Conservation (phyloP, 495 filamentous ascomycete genomes). For the Penicillium lividum region DNA sequence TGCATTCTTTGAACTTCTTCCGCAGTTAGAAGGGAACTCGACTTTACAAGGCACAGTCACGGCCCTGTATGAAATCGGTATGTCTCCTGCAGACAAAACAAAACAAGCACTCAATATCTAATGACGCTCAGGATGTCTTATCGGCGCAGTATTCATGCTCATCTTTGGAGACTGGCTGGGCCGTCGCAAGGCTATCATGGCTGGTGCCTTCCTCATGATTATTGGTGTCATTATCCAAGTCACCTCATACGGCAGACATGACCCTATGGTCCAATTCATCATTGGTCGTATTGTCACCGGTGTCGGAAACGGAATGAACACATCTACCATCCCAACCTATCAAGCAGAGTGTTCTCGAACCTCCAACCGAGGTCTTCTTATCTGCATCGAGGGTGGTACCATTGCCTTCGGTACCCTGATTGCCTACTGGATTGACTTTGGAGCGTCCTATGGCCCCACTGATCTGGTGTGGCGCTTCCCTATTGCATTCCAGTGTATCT, state of each 20-base stretch:
- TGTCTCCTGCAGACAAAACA: background rate
- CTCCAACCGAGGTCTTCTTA: constrained; percentile 9
- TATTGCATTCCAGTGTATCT: constrained; percentile 55
- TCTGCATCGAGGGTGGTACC: constrained; percentile 4
- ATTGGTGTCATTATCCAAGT: constrained; percentile 71
- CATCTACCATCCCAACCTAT: constrained; percentile 68
- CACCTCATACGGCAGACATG: constrained; percentile 32
- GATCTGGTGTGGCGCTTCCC: constrained; percentile 56
- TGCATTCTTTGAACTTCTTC: constrained; percentile 66
- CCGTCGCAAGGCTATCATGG: constrained; percentile 56
- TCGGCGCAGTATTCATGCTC: constrained; percentile 41
- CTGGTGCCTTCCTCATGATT: constrained; percentile 69
- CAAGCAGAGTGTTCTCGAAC: constrained; percentile 48
- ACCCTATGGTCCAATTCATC: constrained; percentile 58
- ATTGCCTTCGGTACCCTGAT: constrained; percentile 5
- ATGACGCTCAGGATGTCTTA: background rate
- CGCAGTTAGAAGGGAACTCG: constrained; percentile 58
- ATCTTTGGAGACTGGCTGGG: constrained; percentile 64
- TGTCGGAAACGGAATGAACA: constrained; percentile 72
- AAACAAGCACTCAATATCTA: background rate
- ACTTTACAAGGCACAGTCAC: constrained; percentile 77
- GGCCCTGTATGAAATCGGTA: constrained; percentile 71
- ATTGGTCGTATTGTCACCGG: constrained; percentile 68
- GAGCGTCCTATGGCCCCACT: constrained; percentile 50
- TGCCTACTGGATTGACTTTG: constrained; percentile 55